Percentiles rank a stretch among this genome's conserved stretches.
Evolutionary conservation across 805 yeast genomes (phyloP).

Genomic region (Cyberlindnera galapagoensis): DNA sequence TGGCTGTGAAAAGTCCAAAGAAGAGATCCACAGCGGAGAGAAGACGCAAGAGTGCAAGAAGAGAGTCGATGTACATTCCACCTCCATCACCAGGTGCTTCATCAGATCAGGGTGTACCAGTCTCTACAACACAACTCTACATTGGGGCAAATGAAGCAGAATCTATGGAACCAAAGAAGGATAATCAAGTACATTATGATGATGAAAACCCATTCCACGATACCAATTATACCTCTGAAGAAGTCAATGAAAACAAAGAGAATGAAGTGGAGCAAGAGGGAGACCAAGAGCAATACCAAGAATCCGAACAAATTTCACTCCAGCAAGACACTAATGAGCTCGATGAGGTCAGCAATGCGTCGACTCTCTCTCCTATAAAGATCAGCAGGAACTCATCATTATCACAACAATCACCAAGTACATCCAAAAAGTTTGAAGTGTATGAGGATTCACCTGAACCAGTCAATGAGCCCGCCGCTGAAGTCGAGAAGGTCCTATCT

Average conservation of each 20-base stretch:
- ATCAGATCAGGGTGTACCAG: neutral
- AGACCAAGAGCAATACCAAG: too few species aligned
- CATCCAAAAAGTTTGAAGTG: conserved; percentile 13
- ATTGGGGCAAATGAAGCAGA: conserved; percentile 1
- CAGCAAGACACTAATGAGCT: conserved; percentile 3
- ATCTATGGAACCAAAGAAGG: conserved; percentile 2
- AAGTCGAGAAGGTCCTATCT: too few species aligned
- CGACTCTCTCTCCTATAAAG: conserved; percentile 21
- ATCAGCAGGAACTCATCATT: too few species aligned
- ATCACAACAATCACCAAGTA: conserved; percentile 15
- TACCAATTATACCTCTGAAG: neutral
- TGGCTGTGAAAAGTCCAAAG: conserved; percentile 20
- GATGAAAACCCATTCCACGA: conserved; percentile 19
- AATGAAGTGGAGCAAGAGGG: conserved; percentile 3
- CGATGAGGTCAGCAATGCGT: conserved; percentile 9
- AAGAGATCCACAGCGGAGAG: conserved; percentile 20
- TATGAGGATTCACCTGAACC: conserved; percentile 19
- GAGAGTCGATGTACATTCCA: conserved; percentile 34
- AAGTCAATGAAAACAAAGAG: conserved; percentile 2
- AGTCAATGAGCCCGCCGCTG: too few species aligned
- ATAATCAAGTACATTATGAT: conserved; percentile 22
- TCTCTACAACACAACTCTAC: neutral
- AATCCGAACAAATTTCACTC: too few species aligned
- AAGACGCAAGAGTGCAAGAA: conserved; percentile 33
- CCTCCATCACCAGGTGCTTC: conserved; percentile 11